A percentile compares a stretch with the other conserved stretches of the same genome.
These are phyloP conservation scores for Claviceps sorghi DNA, from an alignment of 2,329 filamentous ascomycete species.

Conservation along the genomic window DNA sequence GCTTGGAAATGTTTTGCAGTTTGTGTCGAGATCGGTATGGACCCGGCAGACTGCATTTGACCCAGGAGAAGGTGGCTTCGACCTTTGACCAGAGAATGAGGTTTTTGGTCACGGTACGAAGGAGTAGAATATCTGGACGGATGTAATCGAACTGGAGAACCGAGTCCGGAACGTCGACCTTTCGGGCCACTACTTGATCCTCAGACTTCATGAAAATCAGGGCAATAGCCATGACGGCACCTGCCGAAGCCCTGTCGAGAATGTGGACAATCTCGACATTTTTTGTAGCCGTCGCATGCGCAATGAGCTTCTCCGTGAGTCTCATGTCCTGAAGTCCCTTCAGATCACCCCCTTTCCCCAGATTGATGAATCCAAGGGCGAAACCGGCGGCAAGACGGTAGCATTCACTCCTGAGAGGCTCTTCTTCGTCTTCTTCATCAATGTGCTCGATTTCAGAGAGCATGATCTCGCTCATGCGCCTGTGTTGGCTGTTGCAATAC, in stretches of 20 bases:
- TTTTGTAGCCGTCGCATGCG: slow-evolving; percentile 75
- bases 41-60: slow-evolving; percentile 55
- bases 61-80: slow-evolving; percentile 57
- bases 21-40: slow-evolving; percentile 50
- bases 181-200: slow-evolving; percentile 70
- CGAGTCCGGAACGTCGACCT: slow-evolving; percentile 86
- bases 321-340: slow-evolving; percentile 87
- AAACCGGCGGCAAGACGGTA: slow-evolving; percentile 91
- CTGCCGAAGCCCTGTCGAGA: slow-evolving; percentile 80
- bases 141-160: slow-evolving; percentile 89
- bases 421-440: slow-evolving; percentile 66
- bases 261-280: slow-evolving; percentile 87
- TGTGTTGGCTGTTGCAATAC: slow-evolving; percentile 90
- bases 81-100: slow-evolving; percentile 88
- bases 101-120: slow-evolving; percentile 79
- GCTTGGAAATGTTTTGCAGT: slow-evolving; percentile 41
- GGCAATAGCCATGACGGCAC: slow-evolving; percentile 78
- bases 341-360: slow-evolving; percentile 78
- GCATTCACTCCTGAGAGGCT: slow-evolving; percentile 81
- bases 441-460: slow-evolving; percentile 89
- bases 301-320: slow-evolving; percentile 73
- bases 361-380: slow-evolving; percentile 83
- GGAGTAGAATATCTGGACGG: slow-evolving; percentile 77
- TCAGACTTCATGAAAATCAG: slow-evolving; percentile 97
- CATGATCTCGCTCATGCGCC: slow-evolving; percentile 98